Conservation (phyloP, 2,329 filamentous ascomycete species). For the Scopulariopsis brevicaulis region DNA sequence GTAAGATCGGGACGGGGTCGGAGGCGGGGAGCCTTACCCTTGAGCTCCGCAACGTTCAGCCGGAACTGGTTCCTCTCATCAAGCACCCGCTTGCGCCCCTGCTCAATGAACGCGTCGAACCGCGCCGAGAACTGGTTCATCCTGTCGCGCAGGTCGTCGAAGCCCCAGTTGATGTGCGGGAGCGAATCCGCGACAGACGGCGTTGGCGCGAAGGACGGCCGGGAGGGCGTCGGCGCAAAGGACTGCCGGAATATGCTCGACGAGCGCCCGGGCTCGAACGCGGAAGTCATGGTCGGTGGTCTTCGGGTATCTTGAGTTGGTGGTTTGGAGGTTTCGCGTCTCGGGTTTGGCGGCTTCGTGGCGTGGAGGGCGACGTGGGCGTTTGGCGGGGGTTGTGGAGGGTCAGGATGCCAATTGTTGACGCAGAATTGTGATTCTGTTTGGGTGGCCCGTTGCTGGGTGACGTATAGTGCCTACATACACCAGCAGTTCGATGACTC, state of each 20-base stretch:
- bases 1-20: background rate
- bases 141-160: conserved; percentile 87
- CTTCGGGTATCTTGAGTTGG: background rate
- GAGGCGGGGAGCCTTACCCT: conserved; percentile 45
- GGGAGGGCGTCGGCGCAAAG: conserved; percentile 44
- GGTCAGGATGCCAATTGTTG: background rate
- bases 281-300: conserved; percentile 34
- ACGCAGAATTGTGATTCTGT: background rate
- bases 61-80: conserved; percentile 93
- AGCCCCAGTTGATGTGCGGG: conserved; percentile 87
- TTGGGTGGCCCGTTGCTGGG: background rate
- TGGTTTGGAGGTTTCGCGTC: background rate
- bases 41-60: conserved; percentile 77
- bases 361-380: no score
- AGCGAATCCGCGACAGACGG: conserved; percentile 67
- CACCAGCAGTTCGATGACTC: background rate
- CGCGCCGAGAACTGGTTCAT: conserved; percentile 86
- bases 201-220: conserved; percentile 44
- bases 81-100: conserved; percentile 76
- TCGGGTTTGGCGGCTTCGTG: background rate
- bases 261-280: conserved; percentile 61
- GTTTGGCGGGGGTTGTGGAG: background rate
- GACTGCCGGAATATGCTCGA: conserved; percentile 48
- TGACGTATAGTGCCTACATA: background rate
- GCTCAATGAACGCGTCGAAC: conserved; percentile 92